These are phyloP conservation scores for Daldinia vernicosa DNA, from an alignment of 495 filamentous ascomycete genomes.

Conservation along the genomic window DNA sequence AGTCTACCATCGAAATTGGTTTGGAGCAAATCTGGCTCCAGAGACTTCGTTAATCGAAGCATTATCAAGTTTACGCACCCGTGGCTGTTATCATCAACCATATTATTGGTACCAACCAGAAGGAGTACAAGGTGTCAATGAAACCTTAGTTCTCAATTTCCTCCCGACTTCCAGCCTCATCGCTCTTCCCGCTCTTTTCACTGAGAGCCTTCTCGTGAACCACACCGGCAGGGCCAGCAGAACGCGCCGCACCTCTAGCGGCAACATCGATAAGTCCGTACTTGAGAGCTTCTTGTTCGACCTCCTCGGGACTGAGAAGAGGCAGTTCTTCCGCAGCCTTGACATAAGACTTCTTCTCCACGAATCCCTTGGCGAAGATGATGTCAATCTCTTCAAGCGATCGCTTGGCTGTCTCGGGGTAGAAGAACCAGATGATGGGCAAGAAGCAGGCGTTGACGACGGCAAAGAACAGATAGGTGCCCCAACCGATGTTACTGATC, in stretches of 20 bases:
- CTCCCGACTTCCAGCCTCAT: constrained; percentile 35
- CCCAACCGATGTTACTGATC: constrained; percentile 73
- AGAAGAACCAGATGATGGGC: constrained; percentile 79
- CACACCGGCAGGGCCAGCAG: constrained; percentile 32
- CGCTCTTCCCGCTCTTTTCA: constrained; percentile 42
- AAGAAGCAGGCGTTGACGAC: constrained; percentile 74
- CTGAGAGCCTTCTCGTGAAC: constrained; percentile 38
- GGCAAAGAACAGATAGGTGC: constrained; percentile 83
- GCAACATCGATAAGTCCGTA: constrained; percentile 64
- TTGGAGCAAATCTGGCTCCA: neutral
- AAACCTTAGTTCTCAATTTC: constrained; percentile 36
- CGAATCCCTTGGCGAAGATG: constrained; percentile 69
- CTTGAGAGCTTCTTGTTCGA: constrained; percentile 68
- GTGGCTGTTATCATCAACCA: neutral
- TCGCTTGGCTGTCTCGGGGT: constrained; percentile 75
- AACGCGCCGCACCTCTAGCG: constrained; percentile 34
- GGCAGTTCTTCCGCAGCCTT: constrained; percentile 75
- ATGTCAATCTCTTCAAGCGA: constrained; percentile 84
- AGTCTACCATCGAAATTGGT: neutral
- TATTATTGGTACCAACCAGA: constrained; percentile 22
- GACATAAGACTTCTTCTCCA: constrained; percentile 80
- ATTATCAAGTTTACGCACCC: constrained; percentile 2
- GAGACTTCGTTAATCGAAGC: neutral
- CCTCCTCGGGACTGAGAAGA: constrained; percentile 67
- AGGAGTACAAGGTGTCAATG: constrained; percentile 11